A percentile compares a stretch with the other conserved stretches of the same genome.
These are phyloP conservation scores for Stereocaulon alpinum DNA, from an alignment of 495 filamentous ascomycete species.

Conservation along the genomic window DNA sequence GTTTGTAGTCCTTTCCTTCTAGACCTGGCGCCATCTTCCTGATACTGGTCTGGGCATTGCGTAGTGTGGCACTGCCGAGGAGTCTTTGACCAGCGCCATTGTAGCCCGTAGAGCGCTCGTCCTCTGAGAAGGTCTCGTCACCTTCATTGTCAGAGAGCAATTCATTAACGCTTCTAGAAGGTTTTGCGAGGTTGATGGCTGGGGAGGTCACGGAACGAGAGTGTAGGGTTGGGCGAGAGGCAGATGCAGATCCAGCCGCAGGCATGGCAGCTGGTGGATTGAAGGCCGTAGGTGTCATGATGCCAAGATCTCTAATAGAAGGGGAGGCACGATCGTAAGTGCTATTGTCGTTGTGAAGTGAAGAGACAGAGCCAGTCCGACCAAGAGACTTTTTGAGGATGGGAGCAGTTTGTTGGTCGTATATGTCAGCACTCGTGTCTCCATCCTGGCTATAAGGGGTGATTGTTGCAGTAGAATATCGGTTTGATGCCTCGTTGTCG, in stretches of 20 bases:
- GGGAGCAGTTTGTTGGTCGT: conserved; percentile 87
- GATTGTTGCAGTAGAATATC: conserved; percentile 55
- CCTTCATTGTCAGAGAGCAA: conserved; percentile 47
- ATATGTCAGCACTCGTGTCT: conserved; percentile 74
- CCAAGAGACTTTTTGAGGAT: conserved; percentile 77
- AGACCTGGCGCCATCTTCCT: conserved; percentile 49
- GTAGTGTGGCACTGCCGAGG: conserved; percentile 23
- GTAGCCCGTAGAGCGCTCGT: conserved; percentile 32
- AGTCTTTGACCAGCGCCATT: conserved; percentile 38
- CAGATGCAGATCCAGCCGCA: conserved; percentile 17
- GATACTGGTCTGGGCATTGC: conserved; percentile 22
- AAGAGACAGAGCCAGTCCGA: conserved; percentile 58
- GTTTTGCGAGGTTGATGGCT: conserved; percentile 40
- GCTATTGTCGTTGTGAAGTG: conserved; percentile 70
- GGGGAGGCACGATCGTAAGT: conserved; percentile 62
- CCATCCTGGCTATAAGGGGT: conserved; percentile 46
- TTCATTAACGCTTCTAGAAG: conserved; percentile 23
- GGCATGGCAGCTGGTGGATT: conserved; percentile 25
- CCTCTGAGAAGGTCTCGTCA: conserved; percentile 41
- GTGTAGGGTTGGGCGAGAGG: conserved; percentile 41
- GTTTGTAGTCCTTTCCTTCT: conserved; percentile 55
- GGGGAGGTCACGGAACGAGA: conserved; percentile 67
- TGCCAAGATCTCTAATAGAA: conserved; percentile 43
- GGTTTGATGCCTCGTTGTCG: conserved; percentile 38
- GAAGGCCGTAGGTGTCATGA: conserved; percentile 56